Evolutionary conservation across 1,284 basidiomycete species (phyloP), one percentile per base, ranked within the genome.

Genomic region (Coriolopsis trogii): DNA sequence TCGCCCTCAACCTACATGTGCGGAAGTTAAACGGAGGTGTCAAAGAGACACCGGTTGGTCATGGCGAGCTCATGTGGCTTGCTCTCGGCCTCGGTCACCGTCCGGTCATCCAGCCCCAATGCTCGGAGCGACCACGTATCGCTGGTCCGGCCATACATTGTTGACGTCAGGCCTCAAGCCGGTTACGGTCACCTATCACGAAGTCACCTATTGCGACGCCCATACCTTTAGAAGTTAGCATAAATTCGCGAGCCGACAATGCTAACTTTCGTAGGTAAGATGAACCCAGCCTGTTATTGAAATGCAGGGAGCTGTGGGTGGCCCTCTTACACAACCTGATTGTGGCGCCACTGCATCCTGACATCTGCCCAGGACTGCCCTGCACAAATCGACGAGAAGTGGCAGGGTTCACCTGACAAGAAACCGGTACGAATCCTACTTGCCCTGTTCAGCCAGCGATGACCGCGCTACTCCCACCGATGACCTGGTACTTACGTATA

Each of bases 401-500:
- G 50, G 41, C 47, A 48, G 37, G 38, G 20, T 39, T 45, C 23
- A 46, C 38, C 24, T 37, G 12, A 21, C 30, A 26, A 23, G 21
- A 42, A 30, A 45, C 46, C 37, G 36, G 38, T n/a, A 55, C 37
- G 48, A 31, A 53, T 55, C 50, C 26, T 51, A 40, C 51, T 42
- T 48, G 20, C 51, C 47, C 36, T 46, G 33, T 48, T 40, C 20
- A 18, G 25, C 16, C 26, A 41, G 33, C 40, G 20, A 34, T 30
- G 47, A 26, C 51, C 57, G 41, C 51, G 47, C 43, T 49, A 59
- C 40, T 36, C 23, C 57, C 57, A 45, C 57, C 57, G 53, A 53
- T 51, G 51, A 51, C 46, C 49, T 51, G 43, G 42, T 34, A 49
- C 40, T 59, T 59, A 59, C 57, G 57, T 59, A 47, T 42, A 31